Evolutionary conservation across 495 filamentous ascomycete species (phyloP), one percentile per base, ranked within the genome.

Genomic region (Neurospora sp.): DNA sequence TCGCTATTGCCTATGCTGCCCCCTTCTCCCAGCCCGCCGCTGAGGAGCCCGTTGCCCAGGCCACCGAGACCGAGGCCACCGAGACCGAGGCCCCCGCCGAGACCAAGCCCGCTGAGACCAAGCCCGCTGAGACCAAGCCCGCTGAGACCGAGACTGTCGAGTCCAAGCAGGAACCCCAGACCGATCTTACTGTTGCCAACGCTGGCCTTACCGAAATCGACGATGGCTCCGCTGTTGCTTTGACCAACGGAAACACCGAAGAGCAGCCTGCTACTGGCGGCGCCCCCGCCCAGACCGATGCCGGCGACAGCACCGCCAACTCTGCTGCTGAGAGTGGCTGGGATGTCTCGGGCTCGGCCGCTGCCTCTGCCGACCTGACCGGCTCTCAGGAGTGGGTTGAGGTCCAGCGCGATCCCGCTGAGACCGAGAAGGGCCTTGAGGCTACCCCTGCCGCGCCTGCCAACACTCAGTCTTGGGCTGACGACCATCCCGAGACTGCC

Each of bases 181-280:
- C 91, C 44, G 94, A 98, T 77, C 92, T 91, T 27, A 95, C 93
- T 2, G 76, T 93, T 72, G 90, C 87, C 72, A 88, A 95, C 78
- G 94, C 93, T 40, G 89, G 89, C 53, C 82, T 92, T 46, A 95
- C 92, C 61, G 93, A 97, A 81, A 85, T 83, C 61, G 82, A 85
- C 10, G 79, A 82, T 68, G 78, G 79, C 20, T 81, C 82, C 27
- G 77, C 81, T 37, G 74, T 78, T 5, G 81, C 83, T n/a, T 76
- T 86, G 46, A 81, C 85, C 42, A 88, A 84, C 69, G 88, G 88
- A 41, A 88, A 88, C 37, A 74, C 74, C 68, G 79, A 83, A 22
- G 85, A 86, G 41, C 77, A 83, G 4, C 41, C 75, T 5, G 16
- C 76, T 44, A 80, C 86, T 37, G 74, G 85, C 14, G 85, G 73